Evolutionary conservation across 768 basidiomycete species (phyloP), one percentile per base, ranked within the genome.

Genomic region (Sporobolomyces roseus): DNA sequence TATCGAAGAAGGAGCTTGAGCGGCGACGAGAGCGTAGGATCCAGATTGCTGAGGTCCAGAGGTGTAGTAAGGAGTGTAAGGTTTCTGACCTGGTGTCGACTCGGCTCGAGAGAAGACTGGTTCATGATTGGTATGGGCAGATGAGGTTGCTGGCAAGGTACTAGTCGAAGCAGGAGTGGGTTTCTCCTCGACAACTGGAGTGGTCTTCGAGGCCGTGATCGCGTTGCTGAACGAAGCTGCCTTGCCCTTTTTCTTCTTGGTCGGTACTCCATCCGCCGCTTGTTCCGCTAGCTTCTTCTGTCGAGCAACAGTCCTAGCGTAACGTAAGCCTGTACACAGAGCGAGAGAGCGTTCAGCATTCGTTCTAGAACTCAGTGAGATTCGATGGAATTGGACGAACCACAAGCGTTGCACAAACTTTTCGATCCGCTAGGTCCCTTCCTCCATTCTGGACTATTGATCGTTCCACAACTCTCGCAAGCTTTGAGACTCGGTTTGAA

Each of bases 381-480:
- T n/a, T n/a, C n/a, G n/a, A n/a, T n/a, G n/a, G n/a, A n/a, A n/a
- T n/a, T 0, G 41, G 29, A 66, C 71, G 9, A 16, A 72, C 71
- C 71, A 49, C 71, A 72, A 29, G 71, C 71, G 36, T 72, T 72
- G 56, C 71, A 72, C 2, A 72, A 55, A 32, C 59, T 62, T 56
- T 72, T 72, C 16, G 60, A 36, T 27, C 71, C 71, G 19, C 61
- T 65, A 23, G 71, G 71, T 2, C 71, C 71, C 58, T 73, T 74
- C 43, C 75, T 35, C 75, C 75, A 76, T 58, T 76, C 75, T 23
- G 71, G 71, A 12, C 48, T 63, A 61, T 69, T 56, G 54, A 51
- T 61, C 25, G 65, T 69, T 19, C 67, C 67, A 33, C 71, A 73
- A 36, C 68, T 69, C 59, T 69, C 68, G 49, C 68, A 69, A 17